phyloP scores from a whole-genome alignment of 2,329 filamentous ascomycete genomes.

The Colletotrichum sp. region DNA sequence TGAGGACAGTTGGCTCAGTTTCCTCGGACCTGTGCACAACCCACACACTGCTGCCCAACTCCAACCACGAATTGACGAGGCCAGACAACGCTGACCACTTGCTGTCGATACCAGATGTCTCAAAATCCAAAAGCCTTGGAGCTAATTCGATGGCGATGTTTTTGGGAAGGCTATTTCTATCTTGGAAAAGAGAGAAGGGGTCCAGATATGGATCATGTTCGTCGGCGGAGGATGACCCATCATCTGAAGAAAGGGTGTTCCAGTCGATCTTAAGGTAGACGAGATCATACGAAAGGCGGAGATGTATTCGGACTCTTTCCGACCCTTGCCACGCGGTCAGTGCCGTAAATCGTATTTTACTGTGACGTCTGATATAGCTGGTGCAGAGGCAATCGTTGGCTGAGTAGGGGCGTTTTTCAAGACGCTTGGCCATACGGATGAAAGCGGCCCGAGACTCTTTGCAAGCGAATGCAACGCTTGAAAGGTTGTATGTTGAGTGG shows the following conservation, averaged over 20 bases:
- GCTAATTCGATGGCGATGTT: not conserved
- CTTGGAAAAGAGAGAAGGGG: no score
- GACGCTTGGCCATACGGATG: no score
- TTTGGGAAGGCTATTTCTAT: not conserved
- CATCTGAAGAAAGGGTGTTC: not conserved
- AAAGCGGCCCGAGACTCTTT: not conserved
- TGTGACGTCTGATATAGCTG: no score
- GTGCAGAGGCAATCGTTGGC: not conserved
- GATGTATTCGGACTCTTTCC: fast-evolving
- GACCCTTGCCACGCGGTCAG: not conserved
- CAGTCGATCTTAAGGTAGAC: not conserved
- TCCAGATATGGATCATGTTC: not conserved
- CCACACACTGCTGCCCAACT: not conserved
- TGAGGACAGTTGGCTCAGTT: not conserved
- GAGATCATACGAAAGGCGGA: not conserved
- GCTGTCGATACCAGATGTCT: no score
- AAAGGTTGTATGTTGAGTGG: fast-evolving
- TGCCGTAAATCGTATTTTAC: not conserved
- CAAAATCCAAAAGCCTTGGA: no score
- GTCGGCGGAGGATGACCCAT: fast-evolving
- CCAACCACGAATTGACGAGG: not conserved
- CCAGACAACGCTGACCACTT: not conserved
- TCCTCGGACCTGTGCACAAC: not conserved
- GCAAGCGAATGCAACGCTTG: not conserved
- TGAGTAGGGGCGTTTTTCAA: not conserved